A percentile compares a stretch with the other conserved stretches of the same genome.
Evolutionary conservation across 495 filamentous ascomycete genomes (phyloP).

Genomic region (Physcia stellaris): DNA sequence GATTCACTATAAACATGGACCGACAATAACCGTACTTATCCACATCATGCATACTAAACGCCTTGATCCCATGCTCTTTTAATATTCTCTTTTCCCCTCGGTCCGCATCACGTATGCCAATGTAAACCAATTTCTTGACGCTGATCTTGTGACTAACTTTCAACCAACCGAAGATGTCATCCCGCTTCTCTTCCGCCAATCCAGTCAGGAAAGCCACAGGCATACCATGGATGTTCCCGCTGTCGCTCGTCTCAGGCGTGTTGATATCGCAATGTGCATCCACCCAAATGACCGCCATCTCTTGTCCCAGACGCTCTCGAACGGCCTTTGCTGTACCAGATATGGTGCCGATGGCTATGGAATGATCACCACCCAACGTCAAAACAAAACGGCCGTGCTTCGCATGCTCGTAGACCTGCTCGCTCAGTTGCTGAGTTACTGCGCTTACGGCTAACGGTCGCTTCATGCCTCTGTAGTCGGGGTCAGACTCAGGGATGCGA

Average conservation of each 20-base stretch:
- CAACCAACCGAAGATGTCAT: constrained; percentile 82
- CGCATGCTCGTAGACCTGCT: constrained; percentile 80
- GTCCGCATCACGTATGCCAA: constrained; percentile 89
- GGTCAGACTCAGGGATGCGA: constrained; percentile 58
- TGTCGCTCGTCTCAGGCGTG: constrained; percentile 74
- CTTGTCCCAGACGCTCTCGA: constrained; percentile 58
- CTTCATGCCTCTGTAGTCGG: constrained; percentile 81
- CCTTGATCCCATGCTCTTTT: constrained; percentile 77
- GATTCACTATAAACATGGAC: background rate
- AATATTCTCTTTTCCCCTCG: constrained; percentile 80
- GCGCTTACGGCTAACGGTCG: constrained; percentile 77
- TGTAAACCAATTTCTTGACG: constrained; percentile 87
- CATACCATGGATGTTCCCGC: constrained; percentile 97
- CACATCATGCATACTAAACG: constrained; percentile 98
- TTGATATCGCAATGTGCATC: constrained; percentile 98
- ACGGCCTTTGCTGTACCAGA: constrained; percentile 74
- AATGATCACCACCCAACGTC: constrained; percentile 92
- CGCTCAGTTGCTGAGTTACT: constrained; percentile 66
- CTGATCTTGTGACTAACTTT: constrained; percentile 48
- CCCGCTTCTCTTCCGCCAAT: constrained; percentile 53
- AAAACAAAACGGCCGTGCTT: constrained; percentile 75
- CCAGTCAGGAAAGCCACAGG: constrained; percentile 87
- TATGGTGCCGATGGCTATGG: constrained; percentile 87
- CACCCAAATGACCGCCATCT: constrained; percentile 94
- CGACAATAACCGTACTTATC: constrained; percentile 43